Evolutionary conservation across 768 basidiomycete genomes (phyloP).

Genomic region (Myochromella boudieri): DNA sequence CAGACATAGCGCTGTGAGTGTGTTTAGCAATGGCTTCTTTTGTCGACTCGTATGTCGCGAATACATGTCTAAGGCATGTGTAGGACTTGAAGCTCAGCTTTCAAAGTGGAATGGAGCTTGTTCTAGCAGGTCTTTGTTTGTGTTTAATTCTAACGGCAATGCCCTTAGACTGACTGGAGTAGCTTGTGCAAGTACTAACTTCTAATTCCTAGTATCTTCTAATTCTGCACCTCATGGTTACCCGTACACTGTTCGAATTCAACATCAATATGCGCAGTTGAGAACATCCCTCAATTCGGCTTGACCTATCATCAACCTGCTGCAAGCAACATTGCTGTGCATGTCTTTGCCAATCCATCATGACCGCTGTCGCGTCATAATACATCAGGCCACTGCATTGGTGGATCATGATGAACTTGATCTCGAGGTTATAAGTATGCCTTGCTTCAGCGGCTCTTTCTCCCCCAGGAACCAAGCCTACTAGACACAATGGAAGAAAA

Average conservation of each 20-base stretch:
- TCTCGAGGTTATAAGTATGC: not conserved
- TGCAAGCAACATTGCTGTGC: not conserved
- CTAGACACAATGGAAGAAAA: not conserved
- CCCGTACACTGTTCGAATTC: too few relatives aligned
- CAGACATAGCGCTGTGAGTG: conserved; percentile 7
- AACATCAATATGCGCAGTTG: too few relatives aligned
- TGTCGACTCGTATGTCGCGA: conserved; percentile 9
- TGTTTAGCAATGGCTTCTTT: too few relatives aligned
- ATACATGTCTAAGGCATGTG: conserved; percentile 13
- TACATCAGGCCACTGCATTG: not conserved
- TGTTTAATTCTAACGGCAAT: too few relatives aligned
- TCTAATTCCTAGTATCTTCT: too few relatives aligned
- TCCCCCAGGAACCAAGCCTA: not conserved
- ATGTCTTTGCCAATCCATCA: not conserved
- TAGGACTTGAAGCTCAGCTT: not conserved
- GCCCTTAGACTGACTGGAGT: too few relatives aligned
- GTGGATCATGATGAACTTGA: not conserved
- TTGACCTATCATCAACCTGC: too few relatives aligned
- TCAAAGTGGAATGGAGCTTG: too few relatives aligned
- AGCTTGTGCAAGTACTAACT: too few relatives aligned
- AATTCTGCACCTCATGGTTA: too few relatives aligned
- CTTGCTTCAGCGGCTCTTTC: not conserved
- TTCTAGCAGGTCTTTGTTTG: too few relatives aligned
- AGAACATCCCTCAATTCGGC: too few relatives aligned
- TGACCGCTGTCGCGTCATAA: not conserved